phyloP scores from a whole-genome alignment of 257 asterid species.

The Asclepias syriaca region DNA sequence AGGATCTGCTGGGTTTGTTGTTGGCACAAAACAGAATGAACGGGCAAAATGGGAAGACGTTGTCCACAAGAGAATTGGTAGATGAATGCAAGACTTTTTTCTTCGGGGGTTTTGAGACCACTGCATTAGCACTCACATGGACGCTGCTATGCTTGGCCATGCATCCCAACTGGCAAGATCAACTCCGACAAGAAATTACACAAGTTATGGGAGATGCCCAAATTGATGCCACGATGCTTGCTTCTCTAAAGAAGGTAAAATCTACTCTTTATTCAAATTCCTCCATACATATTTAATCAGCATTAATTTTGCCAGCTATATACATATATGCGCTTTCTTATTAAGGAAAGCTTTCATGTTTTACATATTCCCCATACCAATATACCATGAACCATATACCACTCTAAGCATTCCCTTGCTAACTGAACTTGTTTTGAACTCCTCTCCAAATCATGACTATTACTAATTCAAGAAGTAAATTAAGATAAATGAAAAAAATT shows the following conservation, averaged over 20 bases:
- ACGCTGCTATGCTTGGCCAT: slow-evolving; percentile 58
- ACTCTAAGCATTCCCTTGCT: neutral
- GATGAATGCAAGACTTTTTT: slow-evolving; percentile 94
- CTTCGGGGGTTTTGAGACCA: slow-evolving; percentile 90
- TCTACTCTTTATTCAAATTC: neutral
- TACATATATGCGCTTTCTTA: no score
- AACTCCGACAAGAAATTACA: slow-evolving; percentile 61
- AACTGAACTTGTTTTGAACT: neutral
- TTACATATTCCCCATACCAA: neutral
- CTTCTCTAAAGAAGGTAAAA: slow-evolving; percentile 64
- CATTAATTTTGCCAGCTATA: neutral
- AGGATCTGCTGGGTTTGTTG: slow-evolving; percentile 60
- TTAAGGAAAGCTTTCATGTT: neutral
- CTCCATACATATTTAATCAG: neutral
- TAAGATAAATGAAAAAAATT: no score
- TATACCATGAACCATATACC: no score
- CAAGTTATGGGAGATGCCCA: slow-evolving; percentile 48
- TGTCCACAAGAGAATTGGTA: slow-evolving; percentile 59
- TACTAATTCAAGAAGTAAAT: no score
- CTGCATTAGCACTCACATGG: slow-evolving; percentile 81
- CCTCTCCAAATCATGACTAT: no score
- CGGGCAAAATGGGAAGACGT: slow-evolving; percentile 27
- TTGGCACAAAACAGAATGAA: slow-evolving; percentile 37
- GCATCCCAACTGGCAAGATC: slow-evolving; percentile 67
- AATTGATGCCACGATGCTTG: slow-evolving; percentile 51